phyloP scores from a whole-genome alignment of 1,284 basidiomycete genomes.

The Trametes pubescens region DNA sequence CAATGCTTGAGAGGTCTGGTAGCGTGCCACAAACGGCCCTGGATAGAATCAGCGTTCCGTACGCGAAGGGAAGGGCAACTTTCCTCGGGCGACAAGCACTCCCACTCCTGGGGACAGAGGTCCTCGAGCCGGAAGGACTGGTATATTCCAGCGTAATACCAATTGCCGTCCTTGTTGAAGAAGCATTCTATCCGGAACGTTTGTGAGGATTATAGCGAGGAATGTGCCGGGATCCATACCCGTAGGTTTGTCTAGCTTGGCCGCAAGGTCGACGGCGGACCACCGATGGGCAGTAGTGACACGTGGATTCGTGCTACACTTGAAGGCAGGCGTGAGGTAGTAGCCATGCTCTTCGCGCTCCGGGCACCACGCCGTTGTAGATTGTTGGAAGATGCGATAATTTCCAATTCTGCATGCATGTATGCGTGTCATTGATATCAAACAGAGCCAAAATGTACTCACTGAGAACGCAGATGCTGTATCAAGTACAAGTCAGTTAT shows the following conservation, averaged over 20 bases:
- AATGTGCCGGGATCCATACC: constrained; percentile 46
- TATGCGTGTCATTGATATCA: constrained; percentile 23
- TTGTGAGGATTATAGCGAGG: neutral
- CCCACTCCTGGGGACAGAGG: constrained; percentile 72
- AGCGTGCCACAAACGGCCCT: neutral
- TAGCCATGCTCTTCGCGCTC: constrained; percentile 83
- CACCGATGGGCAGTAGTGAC: constrained; percentile 77
- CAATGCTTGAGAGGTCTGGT: constrained; percentile 66
- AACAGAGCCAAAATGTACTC: constrained; percentile 39
- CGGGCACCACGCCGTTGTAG: constrained; percentile 77
- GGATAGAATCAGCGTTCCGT: neutral
- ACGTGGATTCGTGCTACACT: constrained; percentile 78
- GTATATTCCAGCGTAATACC: constrained; percentile 85
- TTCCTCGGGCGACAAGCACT: constrained; percentile 69
- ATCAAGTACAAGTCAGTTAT: neutral
- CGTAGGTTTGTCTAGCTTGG: constrained; percentile 64
- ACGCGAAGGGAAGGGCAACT: constrained; percentile 13
- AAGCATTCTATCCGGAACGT: constrained; percentile 66
- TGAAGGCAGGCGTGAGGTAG: constrained; percentile 72
- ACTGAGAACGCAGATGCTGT: constrained; percentile 57
- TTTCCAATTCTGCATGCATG: constrained; percentile 62
- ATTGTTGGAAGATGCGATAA: constrained; percentile 69
- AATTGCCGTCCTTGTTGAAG: constrained; percentile 77
- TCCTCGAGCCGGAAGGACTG: constrained; percentile 69
- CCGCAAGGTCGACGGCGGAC: constrained; percentile 64